phyloP scores from a whole-genome alignment of 768 basidiomycete genomes.

The Candolleomyces aberdarensis region DNA sequence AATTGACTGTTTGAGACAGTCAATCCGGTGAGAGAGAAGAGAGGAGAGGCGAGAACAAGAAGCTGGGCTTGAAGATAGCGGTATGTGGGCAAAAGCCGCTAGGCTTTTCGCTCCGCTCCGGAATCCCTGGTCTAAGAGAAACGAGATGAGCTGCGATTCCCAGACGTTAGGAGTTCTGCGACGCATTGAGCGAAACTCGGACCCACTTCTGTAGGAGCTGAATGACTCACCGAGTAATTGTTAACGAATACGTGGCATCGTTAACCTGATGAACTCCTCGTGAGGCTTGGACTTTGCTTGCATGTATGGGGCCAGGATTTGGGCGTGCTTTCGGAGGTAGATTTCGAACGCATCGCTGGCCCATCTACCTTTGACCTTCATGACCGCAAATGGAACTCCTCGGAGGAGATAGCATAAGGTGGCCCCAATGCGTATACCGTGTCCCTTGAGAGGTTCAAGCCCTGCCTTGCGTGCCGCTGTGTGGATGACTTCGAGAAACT shows the following conservation, averaged over 20 bases:
- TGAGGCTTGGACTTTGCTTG: constrained; percentile 1
- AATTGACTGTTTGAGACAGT: too few species aligned
- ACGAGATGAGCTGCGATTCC: constrained; percentile 8
- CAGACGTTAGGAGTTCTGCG: constrained; percentile 1
- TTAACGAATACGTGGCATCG: not conserved
- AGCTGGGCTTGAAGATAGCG: not conserved
- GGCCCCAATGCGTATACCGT: constrained; percentile 23
- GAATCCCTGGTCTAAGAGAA: not conserved
- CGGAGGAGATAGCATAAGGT: constrained; percentile 34
- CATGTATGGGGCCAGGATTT: constrained; percentile 17
- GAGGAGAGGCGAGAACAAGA: too few species aligned
- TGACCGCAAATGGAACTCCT: constrained; percentile 29
- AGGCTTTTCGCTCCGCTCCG: constrained; percentile 1
- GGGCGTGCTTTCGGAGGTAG: constrained; percentile 13
- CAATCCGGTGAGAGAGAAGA: too few species aligned
- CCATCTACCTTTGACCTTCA: constrained; percentile 32
- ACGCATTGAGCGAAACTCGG: constrained; percentile 9
- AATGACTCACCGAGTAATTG: not conserved
- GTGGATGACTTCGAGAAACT: constrained; percentile 19
- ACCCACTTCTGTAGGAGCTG: not conserved
- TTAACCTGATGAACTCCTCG: not conserved
- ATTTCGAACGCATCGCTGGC: constrained; percentile 8
- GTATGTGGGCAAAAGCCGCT: constrained; percentile 2
- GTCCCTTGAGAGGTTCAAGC: constrained; percentile 16
- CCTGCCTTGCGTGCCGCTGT: constrained; percentile 10